Conservation (phyloP, 2,329 filamentous ascomycete species). For the Sporothrix inflata region DNA sequence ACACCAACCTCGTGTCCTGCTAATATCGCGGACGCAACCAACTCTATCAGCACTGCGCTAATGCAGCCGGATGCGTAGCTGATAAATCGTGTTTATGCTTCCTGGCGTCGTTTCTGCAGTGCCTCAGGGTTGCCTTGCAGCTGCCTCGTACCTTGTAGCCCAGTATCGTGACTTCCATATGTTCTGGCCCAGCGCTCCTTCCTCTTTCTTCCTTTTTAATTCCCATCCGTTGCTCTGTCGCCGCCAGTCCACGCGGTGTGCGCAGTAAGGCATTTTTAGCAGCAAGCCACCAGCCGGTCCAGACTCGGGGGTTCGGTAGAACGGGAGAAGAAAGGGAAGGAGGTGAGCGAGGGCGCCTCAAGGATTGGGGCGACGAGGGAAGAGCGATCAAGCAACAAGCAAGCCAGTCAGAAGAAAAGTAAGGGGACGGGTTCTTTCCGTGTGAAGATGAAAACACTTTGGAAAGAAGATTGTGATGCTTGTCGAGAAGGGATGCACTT, state of each 20-base stretch:
- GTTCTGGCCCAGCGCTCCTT: constrained; percentile 4
- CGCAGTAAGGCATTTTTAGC: constrained; percentile 1
- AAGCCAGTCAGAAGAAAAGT: neutral
- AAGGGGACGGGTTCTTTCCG: neutral
- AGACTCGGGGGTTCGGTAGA: neutral
- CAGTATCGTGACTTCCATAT: neutral
- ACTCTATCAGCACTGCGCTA: constrained; percentile 16
- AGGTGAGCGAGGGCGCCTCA: neutral
- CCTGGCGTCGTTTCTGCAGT: constrained; percentile 14
- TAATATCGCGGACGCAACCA: neutral
- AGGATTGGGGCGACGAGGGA: neutral
- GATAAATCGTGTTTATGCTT: constrained; percentile 8
- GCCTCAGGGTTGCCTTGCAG: neutral
- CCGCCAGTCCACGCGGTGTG: neutral
- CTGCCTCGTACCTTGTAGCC: constrained; percentile 3
- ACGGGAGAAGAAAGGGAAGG: neutral
- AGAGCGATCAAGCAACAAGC: neutral
- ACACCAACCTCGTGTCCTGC: constrained; percentile 15
- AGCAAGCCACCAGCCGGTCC: neutral
- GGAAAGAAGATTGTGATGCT: neutral
- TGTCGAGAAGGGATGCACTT: constrained; percentile 16
- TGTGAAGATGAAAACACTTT: constrained; percentile 2
- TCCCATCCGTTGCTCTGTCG: neutral
- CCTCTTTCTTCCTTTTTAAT: neutral
- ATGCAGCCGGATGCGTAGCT: constrained; percentile 18